Conservation (phyloP, 768 basidiomycete species). For the Krasilnikovozyma curviuscula region DNA sequence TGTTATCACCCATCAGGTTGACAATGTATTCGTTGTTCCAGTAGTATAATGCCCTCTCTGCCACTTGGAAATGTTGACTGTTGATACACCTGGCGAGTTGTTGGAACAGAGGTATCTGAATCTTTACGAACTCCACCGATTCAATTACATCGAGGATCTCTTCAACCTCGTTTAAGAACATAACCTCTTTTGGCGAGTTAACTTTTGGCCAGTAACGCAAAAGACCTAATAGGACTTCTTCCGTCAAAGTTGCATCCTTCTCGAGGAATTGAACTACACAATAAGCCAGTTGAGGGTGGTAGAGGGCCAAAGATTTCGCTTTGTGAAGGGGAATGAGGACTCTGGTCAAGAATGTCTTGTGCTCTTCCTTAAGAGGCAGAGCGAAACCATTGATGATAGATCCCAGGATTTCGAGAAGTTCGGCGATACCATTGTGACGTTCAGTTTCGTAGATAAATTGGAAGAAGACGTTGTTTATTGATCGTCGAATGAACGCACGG, state of each 20-base stretch:
- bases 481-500: conserved; percentile 92
- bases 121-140: conserved; percentile 86
- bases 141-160: conserved; percentile 97
- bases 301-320: conserved; percentile 89
- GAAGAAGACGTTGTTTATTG: conserved; percentile 99
- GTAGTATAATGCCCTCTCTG: conserved; percentile 85
- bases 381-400: conserved; percentile 99
- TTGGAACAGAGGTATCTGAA: conserved; percentile 75
- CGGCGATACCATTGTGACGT: conserved; percentile 96
- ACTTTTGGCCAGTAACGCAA: conserved; percentile 98
- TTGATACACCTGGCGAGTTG: conserved; percentile 95
- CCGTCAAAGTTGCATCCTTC: conserved; percentile 76
- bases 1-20: conserved; percentile 95
- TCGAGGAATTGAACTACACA: conserved; percentile 98
- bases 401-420: conserved; percentile 89
- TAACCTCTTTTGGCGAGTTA: conserved; percentile 97
- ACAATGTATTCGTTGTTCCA: conserved; percentile 99
- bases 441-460: conserved; percentile 98
- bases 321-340: conserved; percentile 92
- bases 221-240: conserved; percentile 91
- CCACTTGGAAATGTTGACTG: conserved; percentile 98
- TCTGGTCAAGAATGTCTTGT: conserved; percentile 90
- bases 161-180: conserved; percentile 98
- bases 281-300: conserved; percentile 97
- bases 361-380: conserved; percentile 85